phyloP scores from a whole-genome alignment of 2,329 filamentous ascomycete species.

The Sarocladium kiliense region DNA sequence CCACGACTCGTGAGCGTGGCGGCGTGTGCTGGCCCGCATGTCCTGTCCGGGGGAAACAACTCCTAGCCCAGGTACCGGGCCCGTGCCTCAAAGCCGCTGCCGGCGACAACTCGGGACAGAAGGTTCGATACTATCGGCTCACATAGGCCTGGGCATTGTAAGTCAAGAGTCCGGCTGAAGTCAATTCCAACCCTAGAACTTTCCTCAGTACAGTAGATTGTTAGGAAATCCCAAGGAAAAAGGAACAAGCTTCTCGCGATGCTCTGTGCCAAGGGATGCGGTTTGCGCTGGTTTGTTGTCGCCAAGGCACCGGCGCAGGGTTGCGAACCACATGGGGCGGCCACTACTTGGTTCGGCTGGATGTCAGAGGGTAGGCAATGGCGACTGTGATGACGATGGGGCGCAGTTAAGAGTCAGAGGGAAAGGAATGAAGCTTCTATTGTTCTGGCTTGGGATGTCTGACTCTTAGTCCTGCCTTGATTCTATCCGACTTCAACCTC shows the following conservation, averaged over 20 bases:
- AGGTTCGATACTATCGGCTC: no score
- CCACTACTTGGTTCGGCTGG: background rate
- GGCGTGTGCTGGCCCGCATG: no score
- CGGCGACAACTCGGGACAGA: no score
- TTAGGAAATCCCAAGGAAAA: background rate
- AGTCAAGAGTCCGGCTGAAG: background rate
- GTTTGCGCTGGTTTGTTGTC: slow-evolving; percentile 2
- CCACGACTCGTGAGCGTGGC: background rate
- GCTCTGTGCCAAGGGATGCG: background rate
- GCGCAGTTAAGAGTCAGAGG: slow-evolving; percentile 6
- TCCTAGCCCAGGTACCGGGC: no score
- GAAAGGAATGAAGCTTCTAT: background rate
- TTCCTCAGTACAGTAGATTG: no score
- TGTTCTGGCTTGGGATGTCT: background rate
- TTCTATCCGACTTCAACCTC: no score
- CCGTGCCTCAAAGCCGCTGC: no score
- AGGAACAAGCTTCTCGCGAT: background rate
- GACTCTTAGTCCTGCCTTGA: background rate
- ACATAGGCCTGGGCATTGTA: no score
- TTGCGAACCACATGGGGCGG: slow-evolving; percentile 6
- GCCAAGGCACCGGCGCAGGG: slow-evolving; percentile 6
- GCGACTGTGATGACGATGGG: background rate
- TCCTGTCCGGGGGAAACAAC: no score
- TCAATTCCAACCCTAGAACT: background rate
- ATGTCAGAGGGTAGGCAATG: background rate